Evolutionary conservation across 2,329 filamentous ascomycete species (phyloP).

Genomic region (Bipolaris gigantea): DNA sequence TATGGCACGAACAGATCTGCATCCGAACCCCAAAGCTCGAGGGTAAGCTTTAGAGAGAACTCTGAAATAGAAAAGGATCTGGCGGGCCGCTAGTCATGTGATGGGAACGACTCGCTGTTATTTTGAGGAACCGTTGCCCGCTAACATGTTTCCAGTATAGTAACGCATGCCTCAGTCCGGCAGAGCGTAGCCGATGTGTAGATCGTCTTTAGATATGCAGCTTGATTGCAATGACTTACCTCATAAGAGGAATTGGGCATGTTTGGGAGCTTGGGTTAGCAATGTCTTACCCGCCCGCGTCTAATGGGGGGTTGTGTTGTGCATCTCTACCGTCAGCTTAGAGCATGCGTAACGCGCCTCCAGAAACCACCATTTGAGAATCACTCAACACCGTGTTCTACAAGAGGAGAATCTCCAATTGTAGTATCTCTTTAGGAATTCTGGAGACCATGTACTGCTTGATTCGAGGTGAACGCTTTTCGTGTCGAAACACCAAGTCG

Average conservation of each 20-base stretch:
- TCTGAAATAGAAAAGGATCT: slow-evolving; percentile 17
- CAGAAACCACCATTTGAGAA: neutral
- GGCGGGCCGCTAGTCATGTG: slow-evolving; percentile 19
- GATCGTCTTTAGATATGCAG: slow-evolving; percentile 10
- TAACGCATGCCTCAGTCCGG: slow-evolving; percentile 18
- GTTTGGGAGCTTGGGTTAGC: neutral
- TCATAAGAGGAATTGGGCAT: neutral
- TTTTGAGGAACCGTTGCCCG: slow-evolving; percentile 17
- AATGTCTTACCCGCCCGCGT: neutral
- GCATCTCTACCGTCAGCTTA: neutral
- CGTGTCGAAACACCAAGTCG: slow-evolving; percentile 20
- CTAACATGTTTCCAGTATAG: slow-evolving; percentile 15
- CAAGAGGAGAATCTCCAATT: neutral
- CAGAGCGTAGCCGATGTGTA: slow-evolving; percentile 16
- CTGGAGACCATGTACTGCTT: slow-evolving; percentile 1
- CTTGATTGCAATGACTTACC: neutral
- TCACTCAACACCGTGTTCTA: neutral
- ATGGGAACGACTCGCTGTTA: slow-evolving; percentile 20
- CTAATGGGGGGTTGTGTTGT: neutral
- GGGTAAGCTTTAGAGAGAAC: slow-evolving; percentile 7
- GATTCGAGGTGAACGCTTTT: slow-evolving; percentile 4
- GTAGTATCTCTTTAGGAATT: slow-evolving; percentile 1
- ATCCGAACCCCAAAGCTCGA: slow-evolving; percentile 13
- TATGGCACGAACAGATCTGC: slow-evolving; percentile 9
- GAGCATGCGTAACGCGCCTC: neutral